A percentile compares a stretch with the other conserved stretches of the same genome.
Evolutionary conservation across 2,329 filamentous ascomycete genomes (phyloP).

Genomic region (Emergomyces pasteurianus): DNA sequence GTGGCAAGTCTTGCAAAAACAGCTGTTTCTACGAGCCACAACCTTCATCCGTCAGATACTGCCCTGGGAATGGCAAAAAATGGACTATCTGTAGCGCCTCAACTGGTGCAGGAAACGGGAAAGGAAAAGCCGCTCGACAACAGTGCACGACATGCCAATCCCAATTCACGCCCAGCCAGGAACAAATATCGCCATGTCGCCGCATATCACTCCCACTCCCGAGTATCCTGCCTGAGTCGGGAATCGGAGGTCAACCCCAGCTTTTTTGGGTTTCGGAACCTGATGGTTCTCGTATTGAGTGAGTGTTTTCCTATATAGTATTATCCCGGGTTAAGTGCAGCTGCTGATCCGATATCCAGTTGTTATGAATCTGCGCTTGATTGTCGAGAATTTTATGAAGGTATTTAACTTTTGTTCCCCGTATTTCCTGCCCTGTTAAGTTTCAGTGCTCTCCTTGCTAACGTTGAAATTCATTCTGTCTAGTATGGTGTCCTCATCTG

Average conservation of each 20-base stretch:
- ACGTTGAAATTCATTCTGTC: not conserved
- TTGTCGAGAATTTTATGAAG: constrained; percentile 96
- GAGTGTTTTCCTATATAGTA: constrained; percentile 19
- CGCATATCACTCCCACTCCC: constrained; percentile 62
- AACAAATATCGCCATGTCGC: constrained; percentile 85
- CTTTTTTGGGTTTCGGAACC: constrained; percentile 86
- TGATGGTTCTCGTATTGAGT: constrained; percentile 91
- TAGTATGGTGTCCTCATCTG: constrained; percentile 94
- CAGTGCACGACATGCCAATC: not conserved
- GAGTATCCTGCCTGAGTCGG: constrained; percentile 73
- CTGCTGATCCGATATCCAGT: constrained; percentile 40
- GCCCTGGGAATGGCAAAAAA: not conserved
- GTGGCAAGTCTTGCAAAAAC: constrained; percentile 25
- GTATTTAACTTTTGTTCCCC: constrained; percentile 29
- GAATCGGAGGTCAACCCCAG: constrained; percentile 65
- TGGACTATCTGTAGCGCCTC: not conserved
- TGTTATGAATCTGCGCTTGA: constrained; percentile 81
- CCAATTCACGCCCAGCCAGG: constrained; percentile 19
- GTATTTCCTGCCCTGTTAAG: not conserved
- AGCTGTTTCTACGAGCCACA: constrained; percentile 18
- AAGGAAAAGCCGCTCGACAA: not conserved
- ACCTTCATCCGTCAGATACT: constrained; percentile 10
- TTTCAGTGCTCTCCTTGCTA: not conserved
- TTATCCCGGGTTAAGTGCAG: not conserved
- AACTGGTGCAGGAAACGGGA: not conserved